Evolutionary conservation across 139 green algal species (phyloP).

Genomic region (Volvox reticuliferus): DNA sequence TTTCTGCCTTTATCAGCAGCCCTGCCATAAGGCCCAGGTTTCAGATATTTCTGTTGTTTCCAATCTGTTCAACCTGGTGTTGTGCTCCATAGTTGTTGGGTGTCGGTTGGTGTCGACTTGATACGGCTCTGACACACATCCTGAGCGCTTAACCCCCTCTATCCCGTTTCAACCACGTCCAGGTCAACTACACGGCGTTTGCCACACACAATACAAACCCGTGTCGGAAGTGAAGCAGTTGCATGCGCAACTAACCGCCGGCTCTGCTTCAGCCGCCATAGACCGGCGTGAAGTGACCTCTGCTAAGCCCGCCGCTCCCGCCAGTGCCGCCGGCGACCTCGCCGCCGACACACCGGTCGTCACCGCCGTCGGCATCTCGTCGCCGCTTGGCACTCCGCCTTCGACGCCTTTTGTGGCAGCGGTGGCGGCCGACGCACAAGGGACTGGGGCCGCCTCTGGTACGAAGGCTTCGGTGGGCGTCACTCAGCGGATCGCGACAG

Average conservation of each 20-base stretch:
- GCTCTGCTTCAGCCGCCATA: not conserved
- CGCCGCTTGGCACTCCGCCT: not conserved
- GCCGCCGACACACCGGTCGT: not conserved
- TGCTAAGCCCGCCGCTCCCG: not conserved
- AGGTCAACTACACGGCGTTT: slow-evolving; percentile 46
- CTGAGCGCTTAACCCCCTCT: no score
- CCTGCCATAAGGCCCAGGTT: no score
- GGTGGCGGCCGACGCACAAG: not conserved
- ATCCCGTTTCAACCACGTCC: not conserved
- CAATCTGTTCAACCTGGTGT: no score
- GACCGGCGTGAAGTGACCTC: not conserved
- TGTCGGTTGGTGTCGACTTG: no score
- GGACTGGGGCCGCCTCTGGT: not conserved
- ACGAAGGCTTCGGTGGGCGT: not conserved
- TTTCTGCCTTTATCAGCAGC: no score
- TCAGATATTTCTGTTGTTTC: no score
- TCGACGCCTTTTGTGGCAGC: not conserved
- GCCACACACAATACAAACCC: slow-evolving; percentile 48
- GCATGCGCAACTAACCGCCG: slow-evolving; percentile 1
- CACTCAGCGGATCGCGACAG: not conserved
- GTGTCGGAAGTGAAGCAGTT: slow-evolving; percentile 36
- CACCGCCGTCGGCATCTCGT: not conserved
- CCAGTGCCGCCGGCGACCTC: not conserved
- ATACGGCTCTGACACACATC: no score
- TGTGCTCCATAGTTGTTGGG: no score